These are phyloP conservation scores for Vicia sativa DNA, from an alignment of 306 rosid genomes.

Conservation along the genomic window DNA sequence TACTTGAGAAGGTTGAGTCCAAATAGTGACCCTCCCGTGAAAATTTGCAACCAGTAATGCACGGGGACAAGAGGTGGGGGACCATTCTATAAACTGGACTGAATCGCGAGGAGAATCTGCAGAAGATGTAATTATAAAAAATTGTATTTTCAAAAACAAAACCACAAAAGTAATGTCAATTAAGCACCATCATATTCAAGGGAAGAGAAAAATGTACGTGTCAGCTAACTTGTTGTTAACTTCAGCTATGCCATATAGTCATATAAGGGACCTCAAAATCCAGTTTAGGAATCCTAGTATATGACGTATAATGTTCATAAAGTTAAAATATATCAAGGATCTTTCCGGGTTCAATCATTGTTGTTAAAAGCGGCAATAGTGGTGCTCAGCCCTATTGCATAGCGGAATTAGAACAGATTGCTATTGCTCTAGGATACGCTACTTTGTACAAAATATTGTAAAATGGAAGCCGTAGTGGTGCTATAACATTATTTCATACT, in stretches of 20 bases:
- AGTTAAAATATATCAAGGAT: constrained; percentile 16
- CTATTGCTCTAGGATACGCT: too few species aligned
- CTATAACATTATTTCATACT: too few species aligned
- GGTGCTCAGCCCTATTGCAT: too few species aligned
- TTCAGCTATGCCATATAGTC: constrained; percentile 11
- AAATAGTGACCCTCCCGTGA: constrained; percentile 95
- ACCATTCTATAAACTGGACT: constrained; percentile 99
- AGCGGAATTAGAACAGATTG: too few species aligned
- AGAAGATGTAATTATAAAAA: constrained; percentile 38
- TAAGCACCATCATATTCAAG: constrained; percentile 27
- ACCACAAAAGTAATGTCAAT: not conserved
- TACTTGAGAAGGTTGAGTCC: constrained; percentile 98
- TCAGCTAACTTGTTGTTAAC: not conserved
- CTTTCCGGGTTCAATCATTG: not conserved
- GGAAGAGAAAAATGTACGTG: not conserved
- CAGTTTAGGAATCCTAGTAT: constrained; percentile 4
- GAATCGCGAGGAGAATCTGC: constrained; percentile 99
- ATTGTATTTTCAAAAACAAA: not conserved
- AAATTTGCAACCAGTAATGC: constrained; percentile 89
- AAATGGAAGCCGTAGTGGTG: too few species aligned
- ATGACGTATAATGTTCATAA: not conserved
- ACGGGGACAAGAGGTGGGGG: constrained; percentile 86
- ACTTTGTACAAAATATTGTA: too few species aligned
- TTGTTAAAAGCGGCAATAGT: too few species aligned
- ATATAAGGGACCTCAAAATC: not conserved